phyloP scores from a whole-genome alignment of 1,139 yeast species.

The Taphrina deformans region DNA sequence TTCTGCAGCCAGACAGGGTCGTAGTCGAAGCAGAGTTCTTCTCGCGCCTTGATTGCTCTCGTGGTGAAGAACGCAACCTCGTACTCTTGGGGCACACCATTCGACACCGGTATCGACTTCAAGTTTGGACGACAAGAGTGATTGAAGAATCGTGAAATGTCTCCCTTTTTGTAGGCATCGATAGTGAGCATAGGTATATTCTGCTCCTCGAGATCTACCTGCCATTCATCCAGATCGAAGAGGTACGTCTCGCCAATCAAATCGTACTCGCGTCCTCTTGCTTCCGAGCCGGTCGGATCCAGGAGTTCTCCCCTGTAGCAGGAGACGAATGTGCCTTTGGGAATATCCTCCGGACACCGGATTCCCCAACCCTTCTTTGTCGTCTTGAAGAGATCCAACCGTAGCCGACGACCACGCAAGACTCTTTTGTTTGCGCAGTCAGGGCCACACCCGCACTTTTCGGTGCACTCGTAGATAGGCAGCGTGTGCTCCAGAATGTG shows the following conservation, averaged over 20 bases:
- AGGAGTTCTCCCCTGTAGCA: conserved; percentile 36
- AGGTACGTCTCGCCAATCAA: conserved; percentile 33
- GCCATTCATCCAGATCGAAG: conserved; percentile 35
- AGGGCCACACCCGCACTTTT: conserved; percentile 29
- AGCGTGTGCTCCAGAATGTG: conserved; percentile 2
- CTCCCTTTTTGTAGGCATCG: conserved; percentile 38
- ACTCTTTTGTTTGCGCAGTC: conserved; percentile 35
- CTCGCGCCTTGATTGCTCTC: conserved; percentile 32
- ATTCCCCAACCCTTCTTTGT: conserved; percentile 37
- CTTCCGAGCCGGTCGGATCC: conserved; percentile 31
- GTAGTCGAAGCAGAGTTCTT: conserved; percentile 36
- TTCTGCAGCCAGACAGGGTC: neutral
- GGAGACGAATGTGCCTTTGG: conserved; percentile 35
- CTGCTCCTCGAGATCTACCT: neutral
- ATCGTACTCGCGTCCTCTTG: conserved; percentile 28
- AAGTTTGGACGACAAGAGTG: conserved; percentile 35
- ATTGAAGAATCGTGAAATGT: conserved; percentile 37
- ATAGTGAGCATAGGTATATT: conserved; percentile 29
- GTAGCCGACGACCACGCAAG: conserved; percentile 34
- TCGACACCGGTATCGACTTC: conserved; percentile 13
- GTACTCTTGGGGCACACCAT: conserved; percentile 17
- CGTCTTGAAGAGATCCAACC: conserved; percentile 35
- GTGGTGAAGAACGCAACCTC: conserved; percentile 35
- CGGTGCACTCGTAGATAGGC: conserved; percentile 34
- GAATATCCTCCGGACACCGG: conserved; percentile 27